Evolutionary conservation across 345 rosid species (phyloP).

Genomic region (Hibiscus mutabilis): DNA sequence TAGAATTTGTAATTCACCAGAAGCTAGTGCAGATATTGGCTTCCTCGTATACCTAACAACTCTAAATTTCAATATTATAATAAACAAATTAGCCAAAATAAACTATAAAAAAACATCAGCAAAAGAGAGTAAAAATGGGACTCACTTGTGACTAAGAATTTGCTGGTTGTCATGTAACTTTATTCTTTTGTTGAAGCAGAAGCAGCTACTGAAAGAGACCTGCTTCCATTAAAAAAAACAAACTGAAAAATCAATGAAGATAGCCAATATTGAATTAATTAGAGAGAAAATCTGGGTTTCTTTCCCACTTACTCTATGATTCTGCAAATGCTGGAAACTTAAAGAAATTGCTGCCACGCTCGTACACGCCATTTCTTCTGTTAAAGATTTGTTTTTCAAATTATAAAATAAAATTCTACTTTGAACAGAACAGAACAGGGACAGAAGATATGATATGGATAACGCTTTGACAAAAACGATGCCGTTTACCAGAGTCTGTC

Average conservation of each 20-base stretch:
- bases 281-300: no score
- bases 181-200: background rate
- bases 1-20: constrained; percentile 27
- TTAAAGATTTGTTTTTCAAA: no score
- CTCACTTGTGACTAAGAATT: background rate
- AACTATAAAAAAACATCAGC: background rate
- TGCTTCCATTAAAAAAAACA: background rate
- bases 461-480: background rate
- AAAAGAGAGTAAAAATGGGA: background rate
- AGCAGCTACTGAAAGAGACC: constrained; percentile 4
- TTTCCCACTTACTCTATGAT: constrained; percentile 13
- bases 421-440: background rate
- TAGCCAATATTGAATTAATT: background rate
- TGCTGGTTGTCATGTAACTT: background rate
- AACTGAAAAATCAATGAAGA: background rate
- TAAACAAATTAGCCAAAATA: background rate
- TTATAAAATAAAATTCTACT: background rate
- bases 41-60: constrained; percentile 12
- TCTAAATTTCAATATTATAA: constrained; percentile 1
- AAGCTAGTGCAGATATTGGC: constrained; percentile 36
- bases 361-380: constrained; percentile 19
- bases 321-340: constrained; percentile 10
- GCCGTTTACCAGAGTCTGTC: background rate
- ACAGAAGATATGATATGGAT: background rate
- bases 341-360: constrained; percentile 7